A percentile compares a stretch with the other conserved stretches of the same genome.
Conservation (phyloP, 2,329 filamentous ascomycete genomes). For the Colletotrichum costaricense region DNA sequence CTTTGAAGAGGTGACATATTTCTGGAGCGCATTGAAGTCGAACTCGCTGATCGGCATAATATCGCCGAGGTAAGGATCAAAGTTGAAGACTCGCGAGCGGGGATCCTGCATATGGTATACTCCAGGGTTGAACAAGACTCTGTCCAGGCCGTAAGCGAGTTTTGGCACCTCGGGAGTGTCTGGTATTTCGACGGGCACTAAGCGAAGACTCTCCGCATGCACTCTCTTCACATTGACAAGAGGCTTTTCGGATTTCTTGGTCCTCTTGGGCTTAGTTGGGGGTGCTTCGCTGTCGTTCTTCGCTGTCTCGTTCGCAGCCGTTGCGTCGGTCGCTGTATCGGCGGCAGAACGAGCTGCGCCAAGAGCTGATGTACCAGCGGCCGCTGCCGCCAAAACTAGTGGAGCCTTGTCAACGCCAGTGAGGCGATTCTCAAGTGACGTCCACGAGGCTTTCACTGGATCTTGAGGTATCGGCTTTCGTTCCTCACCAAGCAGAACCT, state of each 20-base stretch:
- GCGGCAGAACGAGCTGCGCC: background rate
- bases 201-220: conserved; percentile 35
- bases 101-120: conserved; percentile 93
- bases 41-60: conserved; percentile 97
- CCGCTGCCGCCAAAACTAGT: background rate
- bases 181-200: conserved; percentile 46
- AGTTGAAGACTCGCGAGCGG: conserved; percentile 90
- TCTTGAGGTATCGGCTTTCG: too few species aligned
- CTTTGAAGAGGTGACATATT: conserved; percentile 92
- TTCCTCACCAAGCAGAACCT: background rate
- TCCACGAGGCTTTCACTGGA: background rate
- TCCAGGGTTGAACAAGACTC: conserved; percentile 95
- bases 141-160: conserved; percentile 80
- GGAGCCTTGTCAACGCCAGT: background rate
- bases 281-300: background rate
- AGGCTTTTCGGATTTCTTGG: background rate
- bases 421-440: conserved; percentile 9
- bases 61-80: conserved; percentile 90
- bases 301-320: background rate
- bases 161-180: conserved; percentile 61
- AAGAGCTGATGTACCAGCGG: background rate
- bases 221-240: conserved; percentile 13
- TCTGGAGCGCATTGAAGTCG: conserved; percentile 86
- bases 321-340: background rate
- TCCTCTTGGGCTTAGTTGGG: background rate